Base-by-base conservation (phyloP, 345 rosid species). In the Eutrema japonicum region DNA sequence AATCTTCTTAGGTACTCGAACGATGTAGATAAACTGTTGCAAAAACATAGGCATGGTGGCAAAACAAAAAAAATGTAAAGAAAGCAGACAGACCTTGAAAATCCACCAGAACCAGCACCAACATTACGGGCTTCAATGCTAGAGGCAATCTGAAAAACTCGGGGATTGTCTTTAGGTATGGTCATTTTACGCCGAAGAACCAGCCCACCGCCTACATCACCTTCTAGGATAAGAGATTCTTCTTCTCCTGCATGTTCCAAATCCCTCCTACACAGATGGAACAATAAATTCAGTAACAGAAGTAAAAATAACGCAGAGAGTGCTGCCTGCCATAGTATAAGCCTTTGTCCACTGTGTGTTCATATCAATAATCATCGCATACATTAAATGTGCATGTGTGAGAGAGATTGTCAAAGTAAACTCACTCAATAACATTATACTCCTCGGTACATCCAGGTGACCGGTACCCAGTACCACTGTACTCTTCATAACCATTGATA, bases 21-120 rank as follows among this genome's bases (percentile, higher is more conserved):
- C 13, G 53, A 7, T 45, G 26, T 68, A 56, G 26, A 54, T 18
- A 11, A 22, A 26, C 13, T 18, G 32, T 50, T 27, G 14, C 45
- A 38, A 58, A 36, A 46, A 33, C 11, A 43, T 12, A 76, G 35
- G 53, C 61, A 35, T 47, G 33, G 16, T 63, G 27, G 54, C 8
- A 10, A 35, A 8, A 35, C 5, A 26, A 9, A 26, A 9, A n/a
- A 43, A 45, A 66, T 4, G 33, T 51, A 4, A 68, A 36, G 48
- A 27, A 56, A 30, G 63, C 18, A 42, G 46, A 36, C 78, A 76
- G 50, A 91, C 98, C 97, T 94, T 80, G 97, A 91, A 83, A 72
- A 91, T 79, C 94, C 98, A 36, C 97, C 94, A 50, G 97, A 93
- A 46, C 98, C 95, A 76, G 98, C 93, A 77, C 93, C 98, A 60